Conservation (phyloP, 352 stramenopile species). For the Salisapilia sapeloensis region DNA sequence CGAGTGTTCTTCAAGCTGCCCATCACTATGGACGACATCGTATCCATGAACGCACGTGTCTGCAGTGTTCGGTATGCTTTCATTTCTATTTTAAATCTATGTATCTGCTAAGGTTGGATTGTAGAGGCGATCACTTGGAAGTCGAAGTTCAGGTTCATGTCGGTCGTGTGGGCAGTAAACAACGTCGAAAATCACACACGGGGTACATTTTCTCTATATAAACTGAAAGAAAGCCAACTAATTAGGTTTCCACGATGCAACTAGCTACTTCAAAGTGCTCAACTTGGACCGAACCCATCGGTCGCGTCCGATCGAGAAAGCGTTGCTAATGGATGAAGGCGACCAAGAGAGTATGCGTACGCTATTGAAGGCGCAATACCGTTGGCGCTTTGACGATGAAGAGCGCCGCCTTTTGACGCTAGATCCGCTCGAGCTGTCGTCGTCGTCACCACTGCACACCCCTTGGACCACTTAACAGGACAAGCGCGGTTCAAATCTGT, state of each 20-base stretch:
- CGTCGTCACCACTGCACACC: no score
- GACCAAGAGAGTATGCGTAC: constrained; percentile 49
- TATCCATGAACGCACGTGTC: constrained; percentile 45
- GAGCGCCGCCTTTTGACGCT: constrained; percentile 37
- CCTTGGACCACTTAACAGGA: no score
- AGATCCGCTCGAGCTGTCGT: constrained; percentile 25
- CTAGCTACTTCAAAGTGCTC: constrained; percentile 44
- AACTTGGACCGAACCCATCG: constrained; percentile 42
- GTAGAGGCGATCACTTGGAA: constrained; percentile 39
- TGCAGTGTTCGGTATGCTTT: constrained; percentile 23
- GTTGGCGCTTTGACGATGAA: constrained; percentile 51
- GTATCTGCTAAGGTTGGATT: not conserved
- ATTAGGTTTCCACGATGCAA: not conserved
- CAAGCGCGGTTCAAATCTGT: no score
- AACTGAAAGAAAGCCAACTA: not conserved
- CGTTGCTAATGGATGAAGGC: constrained; percentile 28
- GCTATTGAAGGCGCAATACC: constrained; percentile 52
- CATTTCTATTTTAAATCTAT: not conserved
- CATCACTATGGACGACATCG: constrained; percentile 44
- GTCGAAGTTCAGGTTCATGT: constrained; percentile 66
- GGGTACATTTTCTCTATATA: constrained; percentile 8
- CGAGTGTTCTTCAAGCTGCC: constrained; percentile 57
- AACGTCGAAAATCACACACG: constrained; percentile 37
- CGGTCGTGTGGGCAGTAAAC: constrained; percentile 19
- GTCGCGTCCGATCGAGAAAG: constrained; percentile 33